Conservation (phyloP, 2,329 filamentous ascomycete genomes). For the Xylaria sp. region DNA sequence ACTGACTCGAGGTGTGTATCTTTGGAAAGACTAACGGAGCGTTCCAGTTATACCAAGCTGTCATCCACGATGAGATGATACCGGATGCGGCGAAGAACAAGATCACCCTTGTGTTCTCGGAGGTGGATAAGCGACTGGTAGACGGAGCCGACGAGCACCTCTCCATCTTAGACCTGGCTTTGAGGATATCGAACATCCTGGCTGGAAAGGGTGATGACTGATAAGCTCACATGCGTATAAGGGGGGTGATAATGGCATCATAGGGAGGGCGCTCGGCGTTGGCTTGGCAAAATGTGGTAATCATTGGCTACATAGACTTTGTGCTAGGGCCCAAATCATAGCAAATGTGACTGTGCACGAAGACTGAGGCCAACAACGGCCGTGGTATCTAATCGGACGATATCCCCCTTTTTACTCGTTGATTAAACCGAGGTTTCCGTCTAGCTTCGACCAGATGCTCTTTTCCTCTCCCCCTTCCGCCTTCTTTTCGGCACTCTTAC, state of each 20-base stretch:
- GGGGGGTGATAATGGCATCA: not conserved
- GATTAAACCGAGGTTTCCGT: slow-evolving; percentile 59
- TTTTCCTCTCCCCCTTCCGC: slow-evolving; percentile 30
- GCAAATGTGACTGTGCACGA: not conserved
- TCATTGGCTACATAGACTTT: slow-evolving; percentile 7
- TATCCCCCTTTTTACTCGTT: slow-evolving; percentile 29
- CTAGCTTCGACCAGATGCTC: slow-evolving; percentile 52
- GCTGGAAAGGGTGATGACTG: slow-evolving; percentile 42
- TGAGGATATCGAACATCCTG: slow-evolving; percentile 79
- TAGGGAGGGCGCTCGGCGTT: slow-evolving; percentile 20
- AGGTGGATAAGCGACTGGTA: slow-evolving; percentile 89
- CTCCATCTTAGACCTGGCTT: slow-evolving; percentile 80
- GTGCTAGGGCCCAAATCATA: not conserved
- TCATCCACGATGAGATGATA: slow-evolving; percentile 84
- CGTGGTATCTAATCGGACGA: not conserved
- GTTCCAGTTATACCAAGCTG: slow-evolving; percentile 72
- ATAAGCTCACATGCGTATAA: not conserved
- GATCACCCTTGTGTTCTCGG: slow-evolving; percentile 87
- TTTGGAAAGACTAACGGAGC: slow-evolving; percentile 12
- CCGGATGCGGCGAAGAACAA: slow-evolving; percentile 86
- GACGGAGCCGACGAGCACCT: slow-evolving; percentile 96
- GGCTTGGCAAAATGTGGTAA: slow-evolving; percentile 15
- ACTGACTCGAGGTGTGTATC: slow-evolving; percentile 7
- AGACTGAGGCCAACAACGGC: not conserved
- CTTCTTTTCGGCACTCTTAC: slow-evolving; percentile 31